Evolutionary conservation across 1,284 basidiomycete species (phyloP).

Genomic region (Trametes hirsuta): DNA sequence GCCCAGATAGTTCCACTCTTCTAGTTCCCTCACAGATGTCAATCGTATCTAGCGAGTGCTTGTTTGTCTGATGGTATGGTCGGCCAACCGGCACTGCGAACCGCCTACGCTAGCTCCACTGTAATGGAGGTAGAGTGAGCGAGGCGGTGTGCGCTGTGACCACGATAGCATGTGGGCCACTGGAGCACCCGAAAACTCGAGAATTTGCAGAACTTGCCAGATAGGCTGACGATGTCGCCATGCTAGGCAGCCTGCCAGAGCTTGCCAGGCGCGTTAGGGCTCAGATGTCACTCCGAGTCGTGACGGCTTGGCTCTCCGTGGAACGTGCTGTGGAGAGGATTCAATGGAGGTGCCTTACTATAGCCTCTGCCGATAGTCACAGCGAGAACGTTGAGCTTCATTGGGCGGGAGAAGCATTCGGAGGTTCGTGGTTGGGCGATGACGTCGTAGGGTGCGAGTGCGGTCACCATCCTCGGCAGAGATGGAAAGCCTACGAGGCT

Average conservation of each 20-base stretch:
- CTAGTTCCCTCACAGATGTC: background rate
- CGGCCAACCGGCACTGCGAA: background rate
- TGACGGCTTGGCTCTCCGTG: background rate
- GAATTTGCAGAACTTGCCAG: background rate
- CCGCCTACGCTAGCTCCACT: background rate
- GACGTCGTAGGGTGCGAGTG: constrained; percentile 5
- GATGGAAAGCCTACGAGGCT: background rate
- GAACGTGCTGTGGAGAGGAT: background rate
- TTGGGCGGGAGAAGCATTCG: background rate
- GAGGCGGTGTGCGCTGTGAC: background rate
- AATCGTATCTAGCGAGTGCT: background rate
- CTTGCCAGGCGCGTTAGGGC: background rate
- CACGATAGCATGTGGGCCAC: background rate
- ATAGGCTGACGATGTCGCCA: background rate
- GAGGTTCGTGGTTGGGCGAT: background rate
- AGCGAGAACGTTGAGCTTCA: background rate
- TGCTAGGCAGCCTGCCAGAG: background rate
- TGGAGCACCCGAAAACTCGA: background rate
- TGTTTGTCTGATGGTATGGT: background rate
- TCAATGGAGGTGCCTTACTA: background rate
- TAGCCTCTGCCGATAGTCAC: background rate
- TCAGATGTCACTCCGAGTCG: background rate
- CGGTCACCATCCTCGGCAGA: background rate
- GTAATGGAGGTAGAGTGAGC: background rate
- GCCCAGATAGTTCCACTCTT: background rate